Evolutionary conservation across 73 alveolate species (phyloP).

Genomic region (Paramecium pentaurelia): DNA sequence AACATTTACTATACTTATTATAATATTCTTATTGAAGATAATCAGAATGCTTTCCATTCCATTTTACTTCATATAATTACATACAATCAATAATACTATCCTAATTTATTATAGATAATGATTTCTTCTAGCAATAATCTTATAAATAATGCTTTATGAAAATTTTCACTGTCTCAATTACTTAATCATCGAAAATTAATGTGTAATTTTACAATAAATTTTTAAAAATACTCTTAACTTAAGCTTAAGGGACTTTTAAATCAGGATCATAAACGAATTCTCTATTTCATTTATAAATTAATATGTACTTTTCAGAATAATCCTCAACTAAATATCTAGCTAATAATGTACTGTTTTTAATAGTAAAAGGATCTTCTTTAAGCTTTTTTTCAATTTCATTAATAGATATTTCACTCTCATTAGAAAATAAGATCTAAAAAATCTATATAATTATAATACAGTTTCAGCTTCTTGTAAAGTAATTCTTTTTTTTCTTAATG

Average conservation of each 20-base stretch:
- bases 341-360: neutral
- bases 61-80: neutral
- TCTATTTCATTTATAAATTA: neutral
- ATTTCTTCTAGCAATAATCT: neutral
- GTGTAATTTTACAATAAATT: neutral
- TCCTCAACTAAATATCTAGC: slow-evolving; percentile 2
- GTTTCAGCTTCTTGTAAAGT: neutral
- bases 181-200: neutral
- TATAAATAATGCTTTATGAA: neutral
- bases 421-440: neutral
- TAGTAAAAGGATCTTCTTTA: neutral
- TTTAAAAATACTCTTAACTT: neutral
- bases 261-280: slow-evolving; percentile 1
- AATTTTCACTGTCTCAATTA: neutral
- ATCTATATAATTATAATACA: neutral
- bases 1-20: neutral
- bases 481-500: neutral
- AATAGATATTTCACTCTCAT: neutral
- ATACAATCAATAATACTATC: neutral
- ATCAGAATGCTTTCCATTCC: neutral
- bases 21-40: neutral
- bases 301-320: neutral
- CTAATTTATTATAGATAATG: neutral
- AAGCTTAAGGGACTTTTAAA: neutral
- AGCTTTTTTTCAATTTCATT: neutral